Base-by-base conservation (phyloP, 306 rosid species). In the Begonia peltatifolia region DNA sequence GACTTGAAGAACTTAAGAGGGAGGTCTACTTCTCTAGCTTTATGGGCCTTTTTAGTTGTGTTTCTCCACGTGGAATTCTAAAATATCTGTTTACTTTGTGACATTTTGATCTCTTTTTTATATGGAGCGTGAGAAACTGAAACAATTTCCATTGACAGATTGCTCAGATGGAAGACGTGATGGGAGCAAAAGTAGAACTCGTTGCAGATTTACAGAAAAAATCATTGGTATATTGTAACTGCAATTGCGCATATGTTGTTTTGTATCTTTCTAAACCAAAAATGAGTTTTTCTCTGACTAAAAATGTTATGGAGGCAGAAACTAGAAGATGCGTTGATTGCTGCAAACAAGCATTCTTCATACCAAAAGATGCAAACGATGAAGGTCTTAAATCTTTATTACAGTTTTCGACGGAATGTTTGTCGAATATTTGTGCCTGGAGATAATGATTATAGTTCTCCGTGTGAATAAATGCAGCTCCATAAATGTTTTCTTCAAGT, bases 241-340 rank as follows among this genome's bases (percentile, higher is more conserved):
- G 46, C 30, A 16, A 49, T 42, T 46, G 46, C 41, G 55, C 38
- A 5, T 30, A 30, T 30, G 38, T 30, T 30, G 38, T 30, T 30
- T 47, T 23, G 9, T 57, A 16, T 25, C n/a, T 25, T 30, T 42
- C 53, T 42, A 23, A 43, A 16, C 53, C 11, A 68, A 63, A 30
- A 25, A 36, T 15, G 44, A 14, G 42, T 42, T 68, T 41, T 35
- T 58, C 60, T 61, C 49, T 59, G 57, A 55, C 62, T 58, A 46
- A 55, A 46, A 73, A 62, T 14, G 52, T 58, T 22, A 62, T 72
- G 38, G 38, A 30, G 38, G 61, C 88, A 86, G 99, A 83, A 83
- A 70, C 69, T 90, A 68, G 96, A 86, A 79, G 99, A 90, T 59
- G 82, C 84, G 10, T 73, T 90, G 74, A 68, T 79, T 64, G 68